Base-by-base conservation (phyloP, 176 grass and related monocot species). In the Luzula sylvatica region DNA sequence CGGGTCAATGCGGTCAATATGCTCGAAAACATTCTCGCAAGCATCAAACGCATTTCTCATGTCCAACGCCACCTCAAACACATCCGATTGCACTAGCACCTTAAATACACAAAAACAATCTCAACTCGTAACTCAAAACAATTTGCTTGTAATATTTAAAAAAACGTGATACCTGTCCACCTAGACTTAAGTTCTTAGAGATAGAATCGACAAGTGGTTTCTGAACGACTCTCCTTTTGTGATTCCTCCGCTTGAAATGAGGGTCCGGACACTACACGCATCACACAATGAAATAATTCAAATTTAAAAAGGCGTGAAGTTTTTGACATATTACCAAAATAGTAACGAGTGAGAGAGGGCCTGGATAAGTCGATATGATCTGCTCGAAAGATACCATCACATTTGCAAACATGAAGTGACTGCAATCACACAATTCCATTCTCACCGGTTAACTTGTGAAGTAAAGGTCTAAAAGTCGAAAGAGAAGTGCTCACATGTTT, bases 191-290 rank as follows among this genome's bases (percentile, higher is more conserved):
- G 27, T 78, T 96, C 19, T 86, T 82, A 39, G 77, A 53, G 49
- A 95, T 95, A 24, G 80, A 82, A 86, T 96, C 64, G 7, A 82
- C 77, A 26, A 96, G 66, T 23, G 54, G 53, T 52, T 55, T 17
- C 42, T 88, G 90, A 20, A 96, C 45, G 72, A 96, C 90, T 75
- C 90, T 88, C 72, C 90, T 71, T 65, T 96, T 96, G 66, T 76
- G 90, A 82, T 96, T 84, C 39, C 70, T 96, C 59, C 84, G 84
- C 74, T 89, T 96, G 65, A 96, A 96, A 75, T 96, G 64, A 6
- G 90, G 90, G 57, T 96, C 84, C 19, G 90, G 90, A 22, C 84
- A 96, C 90, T 96, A 58, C 24, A 71, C 58, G 41, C 42, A 68
- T 20, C 41, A 65, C n/a, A 65, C 13, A 5, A 44, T 42, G 41